Base-by-base conservation (phyloP, 352 stramenopile genomes). In the Nannochloropsis limnetica region DNA sequence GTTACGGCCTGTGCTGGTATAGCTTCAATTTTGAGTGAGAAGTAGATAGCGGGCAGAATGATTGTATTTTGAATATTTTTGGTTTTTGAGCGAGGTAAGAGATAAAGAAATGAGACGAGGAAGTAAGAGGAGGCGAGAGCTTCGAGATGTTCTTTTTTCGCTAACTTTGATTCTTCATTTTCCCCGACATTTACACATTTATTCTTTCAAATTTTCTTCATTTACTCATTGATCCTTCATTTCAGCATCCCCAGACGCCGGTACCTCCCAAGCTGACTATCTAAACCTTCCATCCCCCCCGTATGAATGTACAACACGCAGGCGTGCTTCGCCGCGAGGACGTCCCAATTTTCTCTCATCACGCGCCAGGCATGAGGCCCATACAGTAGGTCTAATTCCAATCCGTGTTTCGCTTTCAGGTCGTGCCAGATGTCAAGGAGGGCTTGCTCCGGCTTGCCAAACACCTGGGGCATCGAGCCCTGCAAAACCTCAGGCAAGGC, bases 251-350 rank as follows among this genome's bases (percentile, higher is more conserved):
- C 25, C 25, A 25, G n/a, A 29, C 25, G 25, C 25, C 11, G 61
- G 8, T 74, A 74, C 61, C 61, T 14, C 22, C 0, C 61, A 8
- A 74, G 61, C 61, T 74, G 61, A 29, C 61, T 74, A 29, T 1
- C n/a, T 20, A 74, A 1, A 6, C 61, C 61, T 15, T 74, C 61
- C 61, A 74, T 25, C 3, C 61, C 61, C 61, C 61, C 61, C n/a
- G 61, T 74, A 20, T 74, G 61, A 11, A 74, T 74, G 61, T 74
- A 74, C 61, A 74, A 29, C n/a, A 74, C n/a, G n/a, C 8, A 31
- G 9, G 8, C 11, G 20, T 74, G 61, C 61, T 22, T 74, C n/a
- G 61, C 61, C 1, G n/a, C 25, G 8, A 74, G 61, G 61, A 74
- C 61, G 9, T 8, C n/a, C 61, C 61, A 74, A 15, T 74, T 2